Conservation (phyloP, 2,329 filamentous ascomycete species). For the Periconia sp. region DNA sequence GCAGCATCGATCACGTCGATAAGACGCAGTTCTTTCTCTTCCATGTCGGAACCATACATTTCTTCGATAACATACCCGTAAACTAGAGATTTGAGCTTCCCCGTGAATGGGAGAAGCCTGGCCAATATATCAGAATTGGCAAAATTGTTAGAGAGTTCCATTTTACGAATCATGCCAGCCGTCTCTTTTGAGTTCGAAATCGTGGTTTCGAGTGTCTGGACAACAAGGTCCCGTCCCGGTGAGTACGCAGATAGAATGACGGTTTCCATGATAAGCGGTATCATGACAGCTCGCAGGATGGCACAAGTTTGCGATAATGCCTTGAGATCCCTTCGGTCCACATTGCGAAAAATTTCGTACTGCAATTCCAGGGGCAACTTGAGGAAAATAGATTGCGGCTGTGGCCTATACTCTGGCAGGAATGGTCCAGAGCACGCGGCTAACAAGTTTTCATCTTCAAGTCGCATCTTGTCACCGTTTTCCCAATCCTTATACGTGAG, state of each 20-base stretch:
- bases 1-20: background rate
- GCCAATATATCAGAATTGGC: background rate
- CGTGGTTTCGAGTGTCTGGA: background rate
- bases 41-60: background rate
- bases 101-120: background rate
- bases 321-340: background rate
- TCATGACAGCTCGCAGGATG: background rate
- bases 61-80: background rate
- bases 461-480: constrained; percentile 36
- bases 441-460: background rate
- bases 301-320: background rate
- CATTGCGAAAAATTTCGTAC: background rate
- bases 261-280: background rate
- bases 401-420: background rate
- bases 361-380: background rate
- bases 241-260: background rate
- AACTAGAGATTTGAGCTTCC: background rate
- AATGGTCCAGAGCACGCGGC: background rate
- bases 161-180: background rate
- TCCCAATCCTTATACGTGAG: constrained; percentile 40
- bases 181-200: background rate
- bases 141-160: background rate
- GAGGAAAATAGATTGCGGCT: background rate
- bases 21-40: too few species aligned
- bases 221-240: background rate